Base-by-base conservation (phyloP, 768 basidiomycete species). In the Lyophyllum shimeji region DNA sequence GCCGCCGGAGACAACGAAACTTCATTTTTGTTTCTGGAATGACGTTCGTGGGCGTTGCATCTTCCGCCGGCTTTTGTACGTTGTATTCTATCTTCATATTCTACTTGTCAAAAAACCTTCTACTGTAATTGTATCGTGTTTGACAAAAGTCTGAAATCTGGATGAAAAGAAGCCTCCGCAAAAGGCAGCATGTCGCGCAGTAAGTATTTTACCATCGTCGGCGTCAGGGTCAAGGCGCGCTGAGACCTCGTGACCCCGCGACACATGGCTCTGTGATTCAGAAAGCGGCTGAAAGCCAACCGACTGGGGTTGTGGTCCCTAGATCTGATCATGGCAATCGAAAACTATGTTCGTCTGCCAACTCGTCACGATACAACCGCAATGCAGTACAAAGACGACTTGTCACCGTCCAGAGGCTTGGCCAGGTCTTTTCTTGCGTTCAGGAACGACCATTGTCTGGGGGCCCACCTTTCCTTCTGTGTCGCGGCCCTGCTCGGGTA, bases 1-100 rank as follows among this genome's bases (percentile, higher is more conserved):
- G 46, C 33, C 18, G 49, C 46, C 21, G 48, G 47, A 3, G 52
- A 52, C 34, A 45, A 56, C 25, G 55, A 60, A 47, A 60, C 52
- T 5, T 60, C 60, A 4, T 60, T 60, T 46, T 52, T 60, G 33
- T 51, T 52, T 54, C 18, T 60, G 21, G 49, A 56, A 51, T 56
- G 49, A 50, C 15, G 6, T 29, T 29, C 29, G 23, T 12, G 5
- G 15, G 11, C 13, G 7, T 45, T 24, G n/a, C 27, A 7, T 21
- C 48, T 8, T 13, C 29, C 31, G 20, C 33, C 48, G 33, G 48
- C 7, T 31, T 5, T 39, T n/a, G 18, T 50, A 50, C 48, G 3
- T 49, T n/a, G n/a, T n/a, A 2, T 18, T 37, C 5, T 49, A 49
- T 23, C 39, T 2, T 49, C 29, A 4, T 29, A 50, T 37, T 15